Conservation (phyloP, 305 asterid genomes). For the Fraxinus dipetala region DNA sequence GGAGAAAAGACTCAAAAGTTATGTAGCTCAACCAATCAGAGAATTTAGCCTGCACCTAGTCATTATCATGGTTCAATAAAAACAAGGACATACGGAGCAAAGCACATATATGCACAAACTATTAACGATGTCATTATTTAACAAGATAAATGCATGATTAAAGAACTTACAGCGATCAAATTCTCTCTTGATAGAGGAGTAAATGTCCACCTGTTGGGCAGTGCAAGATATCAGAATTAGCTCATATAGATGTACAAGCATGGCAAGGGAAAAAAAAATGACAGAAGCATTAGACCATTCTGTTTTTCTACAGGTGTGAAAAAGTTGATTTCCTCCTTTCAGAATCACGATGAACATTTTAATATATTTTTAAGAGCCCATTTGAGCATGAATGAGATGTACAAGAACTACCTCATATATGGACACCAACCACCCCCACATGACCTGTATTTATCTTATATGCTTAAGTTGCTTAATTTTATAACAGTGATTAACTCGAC, state of each 20-base stretch:
- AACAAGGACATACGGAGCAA: neutral
- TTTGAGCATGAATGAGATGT: neutral
- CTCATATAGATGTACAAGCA: neutral
- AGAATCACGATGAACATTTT: neutral
- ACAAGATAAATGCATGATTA: neutral
- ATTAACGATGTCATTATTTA: neutral
- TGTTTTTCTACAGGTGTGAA: neutral
- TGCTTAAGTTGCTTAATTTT: neutral
- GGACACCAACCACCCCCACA: neutral
- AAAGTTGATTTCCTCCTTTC: neutral
- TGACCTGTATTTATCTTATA: neutral
- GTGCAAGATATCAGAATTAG: constrained; percentile 12
- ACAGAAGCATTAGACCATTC: neutral
- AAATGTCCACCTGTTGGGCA: constrained; percentile 79
- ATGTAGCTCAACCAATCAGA: neutral
- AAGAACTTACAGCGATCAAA: constrained; percentile 64
- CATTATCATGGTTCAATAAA: neutral
- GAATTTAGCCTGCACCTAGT: neutral
- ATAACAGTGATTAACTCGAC: neutral
- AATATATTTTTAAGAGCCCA: neutral
- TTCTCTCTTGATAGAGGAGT: constrained; percentile 68
- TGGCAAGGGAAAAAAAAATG: neutral
- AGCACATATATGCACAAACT: neutral
- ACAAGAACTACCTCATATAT: neutral
- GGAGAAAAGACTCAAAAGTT: neutral